Evolutionary conservation across 352 stramenopile genomes (phyloP).

Genomic region (Phytophthora syringae): DNA sequence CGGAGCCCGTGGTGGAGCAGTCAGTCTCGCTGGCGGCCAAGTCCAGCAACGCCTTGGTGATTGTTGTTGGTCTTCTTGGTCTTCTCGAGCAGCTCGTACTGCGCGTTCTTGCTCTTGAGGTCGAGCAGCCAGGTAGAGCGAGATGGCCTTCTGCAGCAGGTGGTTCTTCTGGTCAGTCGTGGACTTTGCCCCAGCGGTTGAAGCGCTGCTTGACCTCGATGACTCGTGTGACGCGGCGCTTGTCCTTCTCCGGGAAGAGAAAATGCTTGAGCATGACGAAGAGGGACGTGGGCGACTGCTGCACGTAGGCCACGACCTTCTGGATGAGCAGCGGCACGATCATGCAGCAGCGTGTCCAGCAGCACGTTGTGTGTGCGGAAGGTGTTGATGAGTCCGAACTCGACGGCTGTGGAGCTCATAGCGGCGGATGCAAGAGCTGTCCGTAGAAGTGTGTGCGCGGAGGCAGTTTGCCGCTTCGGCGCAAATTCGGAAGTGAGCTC

Average conservation of each 20-base stretch:
- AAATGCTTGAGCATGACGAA: conserved; percentile 22
- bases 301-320: conserved; percentile 37
- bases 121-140: conserved; percentile 50
- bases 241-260: conserved; percentile 21
- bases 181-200: conserved; percentile 44
- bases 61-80: conserved; percentile 32
- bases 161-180: conserved; percentile 53
- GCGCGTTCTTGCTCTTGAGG: conserved; percentile 43
- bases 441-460: background rate
- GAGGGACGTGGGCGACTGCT: conserved; percentile 28
- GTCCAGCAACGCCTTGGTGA: conserved; percentile 12
- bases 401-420: conserved; percentile 53
- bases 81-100: conserved; percentile 62
- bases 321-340: conserved; percentile 60
- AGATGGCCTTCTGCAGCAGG: conserved; percentile 64
- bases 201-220: conserved; percentile 53
- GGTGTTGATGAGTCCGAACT: conserved; percentile 62
- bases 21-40: conserved; percentile 19
- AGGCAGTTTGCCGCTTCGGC: too few species aligned
- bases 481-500: conserved; percentile 23
- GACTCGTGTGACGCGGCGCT: conserved; percentile 33
- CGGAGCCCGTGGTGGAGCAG: conserved; percentile 31
- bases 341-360: conserved; percentile 64
- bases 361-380: conserved; percentile 57
- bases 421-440: background rate